These are phyloP conservation scores for Ganoderma lucidum DNA, from an alignment of 1,284 basidiomycete species.

Conservation along the genomic window DNA sequence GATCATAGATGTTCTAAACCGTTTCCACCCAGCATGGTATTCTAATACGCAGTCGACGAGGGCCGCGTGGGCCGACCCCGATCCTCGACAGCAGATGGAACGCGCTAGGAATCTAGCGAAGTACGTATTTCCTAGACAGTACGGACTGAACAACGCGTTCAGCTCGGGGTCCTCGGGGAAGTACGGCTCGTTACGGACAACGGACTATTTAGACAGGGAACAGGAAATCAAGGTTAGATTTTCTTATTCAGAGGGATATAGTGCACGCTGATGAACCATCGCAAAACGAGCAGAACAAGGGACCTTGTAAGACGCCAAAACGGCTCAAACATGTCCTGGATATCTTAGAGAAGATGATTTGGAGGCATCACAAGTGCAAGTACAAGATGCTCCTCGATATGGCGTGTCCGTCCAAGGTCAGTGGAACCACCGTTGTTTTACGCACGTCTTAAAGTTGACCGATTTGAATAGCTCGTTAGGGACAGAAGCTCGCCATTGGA, in stretches of 20 bases:
- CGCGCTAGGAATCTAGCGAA: conserved; percentile 74
- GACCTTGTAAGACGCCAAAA: conserved; percentile 74
- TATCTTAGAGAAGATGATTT: conserved; percentile 69
- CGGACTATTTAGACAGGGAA: conserved; percentile 72
- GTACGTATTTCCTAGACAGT: conserved; percentile 87
- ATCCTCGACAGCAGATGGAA: conserved; percentile 52
- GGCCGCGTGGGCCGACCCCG: conserved; percentile 47
- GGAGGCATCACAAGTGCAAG: conserved; percentile 74
- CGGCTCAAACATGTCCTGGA: conserved; percentile 64
- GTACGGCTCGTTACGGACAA: conserved; percentile 38
- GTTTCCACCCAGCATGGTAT: conserved; percentile 53
- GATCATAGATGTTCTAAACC: conserved; percentile 67
- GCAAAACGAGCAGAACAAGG: conserved; percentile 47
- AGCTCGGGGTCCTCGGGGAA: conserved; percentile 23
- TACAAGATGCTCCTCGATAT: conserved; percentile 73
- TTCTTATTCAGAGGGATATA: neutral
- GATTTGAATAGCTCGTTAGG: conserved; percentile 11
- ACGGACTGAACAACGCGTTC: conserved; percentile 70
- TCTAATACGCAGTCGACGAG: conserved; percentile 38
- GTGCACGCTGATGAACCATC: conserved; percentile 1
- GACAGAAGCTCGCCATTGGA: conserved; percentile 53
- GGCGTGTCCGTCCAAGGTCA: conserved; percentile 80
- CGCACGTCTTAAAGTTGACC: neutral
- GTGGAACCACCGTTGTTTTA: neutral
- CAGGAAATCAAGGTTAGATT: conserved; percentile 70